phyloP scores from a whole-genome alignment of 73 alveolate genomes.

The Paramecium biaurelia region DNA sequence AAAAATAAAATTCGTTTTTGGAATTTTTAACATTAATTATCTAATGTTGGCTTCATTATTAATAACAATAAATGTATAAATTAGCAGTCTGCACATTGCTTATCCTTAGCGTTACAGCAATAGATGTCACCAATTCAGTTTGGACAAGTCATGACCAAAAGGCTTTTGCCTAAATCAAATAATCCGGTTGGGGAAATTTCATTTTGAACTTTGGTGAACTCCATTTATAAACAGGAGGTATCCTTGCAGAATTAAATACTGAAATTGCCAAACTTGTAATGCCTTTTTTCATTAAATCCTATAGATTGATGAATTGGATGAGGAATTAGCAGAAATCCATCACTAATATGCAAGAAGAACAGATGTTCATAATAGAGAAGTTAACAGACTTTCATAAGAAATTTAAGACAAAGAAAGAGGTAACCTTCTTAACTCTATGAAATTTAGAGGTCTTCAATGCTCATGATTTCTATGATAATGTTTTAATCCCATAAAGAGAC shows the following conservation, averaged over 20 bases:
- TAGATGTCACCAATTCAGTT: neutral
- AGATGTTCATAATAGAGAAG: slow-evolving; percentile 49
- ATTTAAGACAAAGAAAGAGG: slow-evolving; percentile 56
- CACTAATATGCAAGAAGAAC: slow-evolving; percentile 43
- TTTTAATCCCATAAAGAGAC: slow-evolving; percentile 55
- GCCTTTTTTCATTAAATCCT: neutral
- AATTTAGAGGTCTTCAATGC: slow-evolving; percentile 41
- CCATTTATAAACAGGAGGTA: slow-evolving; percentile 44
- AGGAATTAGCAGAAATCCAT: slow-evolving; percentile 14
- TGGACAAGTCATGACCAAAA: slow-evolving; percentile 39
- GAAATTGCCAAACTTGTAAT: slow-evolving; percentile 37
- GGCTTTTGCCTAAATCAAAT: neutral
- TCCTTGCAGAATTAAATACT: neutral
- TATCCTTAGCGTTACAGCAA: slow-evolving; percentile 21
- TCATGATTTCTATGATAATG: slow-evolving; percentile 50
- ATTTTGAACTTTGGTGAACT: slow-evolving; percentile 51
- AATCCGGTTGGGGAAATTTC: slow-evolving; percentile 49
- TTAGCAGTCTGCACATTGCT: slow-evolving; percentile 16
- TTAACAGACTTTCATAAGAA: slow-evolving; percentile 34
- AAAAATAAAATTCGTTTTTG: neutral
- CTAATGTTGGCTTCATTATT: neutral
- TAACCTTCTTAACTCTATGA: neutral
- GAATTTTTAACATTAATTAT: neutral
- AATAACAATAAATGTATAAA: slow-evolving; percentile 38
- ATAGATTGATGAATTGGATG: slow-evolving; percentile 35